Percentiles rank a stretch among this genome's conserved stretches.
Evolutionary conservation across 495 filamentous ascomycete genomes (phyloP).

Genomic region (Penicillium ochrochloron): DNA sequence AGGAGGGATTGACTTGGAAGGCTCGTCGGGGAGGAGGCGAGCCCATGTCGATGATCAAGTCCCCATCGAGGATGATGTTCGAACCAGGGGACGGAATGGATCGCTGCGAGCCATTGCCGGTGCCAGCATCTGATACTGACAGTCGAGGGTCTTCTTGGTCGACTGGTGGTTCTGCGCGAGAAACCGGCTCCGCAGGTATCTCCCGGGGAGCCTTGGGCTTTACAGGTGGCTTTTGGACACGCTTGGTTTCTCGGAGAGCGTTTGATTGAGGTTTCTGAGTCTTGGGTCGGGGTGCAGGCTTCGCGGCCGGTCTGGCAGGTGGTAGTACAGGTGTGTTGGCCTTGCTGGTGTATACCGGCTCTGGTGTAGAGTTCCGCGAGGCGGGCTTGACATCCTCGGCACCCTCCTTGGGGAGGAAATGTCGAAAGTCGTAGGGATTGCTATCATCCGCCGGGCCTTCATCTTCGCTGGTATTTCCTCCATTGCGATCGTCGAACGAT

Average conservation of each 20-base stretch:
- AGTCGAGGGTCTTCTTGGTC: constrained; percentile 34
- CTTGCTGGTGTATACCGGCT: constrained; percentile 41
- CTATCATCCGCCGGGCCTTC: constrained; percentile 53
- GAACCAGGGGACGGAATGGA: constrained; percentile 44
- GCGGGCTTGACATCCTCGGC: constrained; percentile 40
- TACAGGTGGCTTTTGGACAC: constrained; percentile 24
- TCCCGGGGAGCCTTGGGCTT: constrained; percentile 22
- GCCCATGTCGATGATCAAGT: constrained; percentile 57
- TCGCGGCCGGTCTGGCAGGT: constrained; percentile 35
- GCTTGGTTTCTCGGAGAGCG: constrained; percentile 41
- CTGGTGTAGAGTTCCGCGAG: constrained; percentile 46
- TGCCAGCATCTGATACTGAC: constrained; percentile 40
- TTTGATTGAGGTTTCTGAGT: constrained; percentile 43
- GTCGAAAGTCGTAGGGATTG: constrained; percentile 64
- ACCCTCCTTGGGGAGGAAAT: constrained; percentile 55
- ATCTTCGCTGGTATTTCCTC: constrained; percentile 45
- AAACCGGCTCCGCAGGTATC: constrained; percentile 17
- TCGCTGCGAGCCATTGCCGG: constrained; percentile 40
- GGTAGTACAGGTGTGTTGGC: constrained; percentile 39
- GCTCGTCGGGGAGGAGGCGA: constrained; percentile 46
- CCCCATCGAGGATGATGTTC: constrained; percentile 54
- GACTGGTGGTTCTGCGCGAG: constrained; percentile 19
- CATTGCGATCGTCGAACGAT: constrained; percentile 46
- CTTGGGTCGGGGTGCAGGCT: constrained; percentile 37
- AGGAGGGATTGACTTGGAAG: constrained; percentile 47